Evolutionary conservation across 352 stramenopile species (phyloP).

Genomic region (Globisporangium barbulae): DNA sequence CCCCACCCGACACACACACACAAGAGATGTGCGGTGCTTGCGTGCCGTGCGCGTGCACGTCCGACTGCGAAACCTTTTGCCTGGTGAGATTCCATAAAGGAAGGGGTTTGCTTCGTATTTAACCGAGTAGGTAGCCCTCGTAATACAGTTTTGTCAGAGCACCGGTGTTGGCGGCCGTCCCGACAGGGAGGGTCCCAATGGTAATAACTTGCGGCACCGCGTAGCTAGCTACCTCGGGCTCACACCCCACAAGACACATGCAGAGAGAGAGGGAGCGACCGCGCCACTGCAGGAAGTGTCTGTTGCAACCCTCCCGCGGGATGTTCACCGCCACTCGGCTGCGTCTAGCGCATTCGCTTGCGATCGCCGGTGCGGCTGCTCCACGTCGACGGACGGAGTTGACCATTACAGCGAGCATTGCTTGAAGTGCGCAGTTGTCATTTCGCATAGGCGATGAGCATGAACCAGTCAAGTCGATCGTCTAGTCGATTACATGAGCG

Average conservation of each 20-base stretch:
- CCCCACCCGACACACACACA: conserved; percentile 3
- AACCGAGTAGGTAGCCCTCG: conserved; percentile 2
- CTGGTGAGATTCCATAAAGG: conserved; percentile 5
- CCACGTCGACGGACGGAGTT: conserved; percentile 1
- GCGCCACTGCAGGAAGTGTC: conserved; percentile 2
- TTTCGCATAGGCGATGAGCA: background rate
- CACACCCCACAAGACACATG: too few relatives aligned
- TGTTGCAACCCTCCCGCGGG: conserved; percentile 1
- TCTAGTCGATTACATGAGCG: background rate
- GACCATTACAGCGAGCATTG: conserved; percentile 3
- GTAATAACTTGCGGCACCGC: conserved; percentile 3
- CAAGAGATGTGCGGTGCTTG: conserved; percentile 6
- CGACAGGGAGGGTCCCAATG: conserved; percentile 4
- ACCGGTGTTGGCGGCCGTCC: conserved; percentile 9
- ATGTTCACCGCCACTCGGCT: background rate
- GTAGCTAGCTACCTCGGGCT: background rate
- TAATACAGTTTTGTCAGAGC: conserved; percentile 20
- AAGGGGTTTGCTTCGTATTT: conserved; percentile 16
- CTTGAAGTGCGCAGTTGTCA: background rate
- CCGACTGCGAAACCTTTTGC: conserved; percentile 2
- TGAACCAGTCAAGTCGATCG: background rate
- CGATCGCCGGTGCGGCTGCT: conserved; percentile 1
- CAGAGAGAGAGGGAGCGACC: too few relatives aligned
- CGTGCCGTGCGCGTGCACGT: conserved; percentile 9
- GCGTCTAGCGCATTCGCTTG: background rate